These are phyloP conservation scores for Avicennia marina DNA, from an alignment of 257 asterid species.

Conservation along the genomic window DNA sequence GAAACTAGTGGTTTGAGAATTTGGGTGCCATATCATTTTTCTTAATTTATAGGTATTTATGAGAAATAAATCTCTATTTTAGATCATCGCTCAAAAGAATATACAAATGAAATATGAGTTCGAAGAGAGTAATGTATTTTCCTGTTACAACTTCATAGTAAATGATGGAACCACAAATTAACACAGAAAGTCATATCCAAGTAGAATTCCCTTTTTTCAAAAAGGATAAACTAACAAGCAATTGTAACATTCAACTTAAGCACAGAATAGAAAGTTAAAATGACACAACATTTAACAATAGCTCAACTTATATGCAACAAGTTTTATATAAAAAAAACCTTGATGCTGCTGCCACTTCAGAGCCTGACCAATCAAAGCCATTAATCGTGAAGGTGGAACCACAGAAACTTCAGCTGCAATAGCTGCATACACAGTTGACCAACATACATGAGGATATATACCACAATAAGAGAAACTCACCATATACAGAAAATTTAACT, in stretches of 20 bases:
- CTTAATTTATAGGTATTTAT: no score
- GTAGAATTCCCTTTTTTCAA: neutral
- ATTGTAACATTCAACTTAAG: constrained; percentile 14
- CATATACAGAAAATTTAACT: constrained; percentile 5
- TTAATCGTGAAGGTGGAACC: constrained; percentile 94
- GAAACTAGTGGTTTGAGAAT: neutral
- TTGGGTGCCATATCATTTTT: neutral
- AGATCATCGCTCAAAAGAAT: no score
- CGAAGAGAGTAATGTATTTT: no score
- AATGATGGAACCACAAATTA: neutral
- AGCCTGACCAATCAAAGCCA: constrained; percentile 98
- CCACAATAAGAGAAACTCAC: neutral
- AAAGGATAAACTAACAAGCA: constrained; percentile 1
- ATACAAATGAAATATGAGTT: no score
- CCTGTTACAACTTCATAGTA: no score
- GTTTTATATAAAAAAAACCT: constrained; percentile 65
- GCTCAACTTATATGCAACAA: no score
- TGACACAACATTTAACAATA: neutral
- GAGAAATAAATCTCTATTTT: no score
- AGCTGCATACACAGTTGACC: constrained; percentile 49
- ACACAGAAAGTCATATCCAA: constrained; percentile 12
- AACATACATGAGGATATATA: constrained; percentile 19
- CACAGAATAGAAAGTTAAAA: no score
- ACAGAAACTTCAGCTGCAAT: constrained; percentile 97
- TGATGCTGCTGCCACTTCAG: constrained; percentile 99